phyloP scores from a whole-genome alignment of 73 alveolate species.

The Paramecium biaurelia region DNA sequence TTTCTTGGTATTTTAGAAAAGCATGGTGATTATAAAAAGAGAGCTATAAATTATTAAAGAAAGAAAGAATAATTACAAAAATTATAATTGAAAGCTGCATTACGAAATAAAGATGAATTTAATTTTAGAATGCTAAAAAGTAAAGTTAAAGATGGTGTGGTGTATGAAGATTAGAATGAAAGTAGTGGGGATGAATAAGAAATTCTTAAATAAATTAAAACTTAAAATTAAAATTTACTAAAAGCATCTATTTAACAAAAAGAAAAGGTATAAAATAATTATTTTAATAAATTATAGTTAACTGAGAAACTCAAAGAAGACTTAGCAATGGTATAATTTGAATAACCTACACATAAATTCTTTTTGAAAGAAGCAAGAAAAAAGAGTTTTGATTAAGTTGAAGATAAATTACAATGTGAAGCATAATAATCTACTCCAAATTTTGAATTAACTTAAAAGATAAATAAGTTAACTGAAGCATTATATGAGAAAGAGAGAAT shows the following conservation, averaged over 20 bases:
- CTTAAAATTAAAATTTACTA: constrained; percentile 40
- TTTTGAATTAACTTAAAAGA: not conserved
- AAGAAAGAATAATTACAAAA: not conserved
- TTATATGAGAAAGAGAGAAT: constrained; percentile 25
- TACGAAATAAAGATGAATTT: constrained; percentile 34
- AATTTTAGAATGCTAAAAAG: constrained; percentile 27
- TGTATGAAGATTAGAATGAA: not conserved
- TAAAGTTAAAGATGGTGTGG: constrained; percentile 7
- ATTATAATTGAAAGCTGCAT: constrained; percentile 34
- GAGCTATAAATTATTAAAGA: constrained; percentile 43
- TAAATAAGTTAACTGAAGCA: not conserved
- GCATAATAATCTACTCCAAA: not conserved
- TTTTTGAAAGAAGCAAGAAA: not conserved
- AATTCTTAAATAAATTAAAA: not conserved
- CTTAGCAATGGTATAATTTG: not conserved
- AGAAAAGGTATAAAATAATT: not conserved
- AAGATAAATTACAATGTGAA: not conserved
- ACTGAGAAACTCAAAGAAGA: constrained; percentile 15
- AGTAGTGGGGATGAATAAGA: not conserved
- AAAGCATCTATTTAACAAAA: constrained; percentile 12
- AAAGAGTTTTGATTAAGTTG: not conserved
- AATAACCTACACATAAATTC: not conserved
- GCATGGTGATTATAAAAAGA: constrained; percentile 38
- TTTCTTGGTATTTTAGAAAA: constrained; percentile 34
- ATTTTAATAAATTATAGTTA: not conserved